phyloP scores from a whole-genome alignment of 371 early-diverging fungal species.

The Mortierella sp. region DNA sequence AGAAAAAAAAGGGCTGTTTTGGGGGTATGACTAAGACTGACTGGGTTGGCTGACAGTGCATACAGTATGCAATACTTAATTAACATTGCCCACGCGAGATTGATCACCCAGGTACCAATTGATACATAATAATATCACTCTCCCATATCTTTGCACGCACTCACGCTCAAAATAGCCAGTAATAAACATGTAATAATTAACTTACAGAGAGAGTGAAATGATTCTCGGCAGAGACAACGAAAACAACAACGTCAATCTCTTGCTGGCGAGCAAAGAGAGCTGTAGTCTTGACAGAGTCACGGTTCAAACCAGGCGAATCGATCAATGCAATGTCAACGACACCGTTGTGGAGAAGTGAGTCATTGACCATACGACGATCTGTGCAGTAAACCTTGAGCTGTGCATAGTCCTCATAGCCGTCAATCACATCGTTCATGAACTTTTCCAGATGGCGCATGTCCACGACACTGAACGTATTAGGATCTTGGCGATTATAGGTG shows the following conservation, averaged over 20 bases:
- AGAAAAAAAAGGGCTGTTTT: background rate
- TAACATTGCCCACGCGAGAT: conserved; percentile 27
- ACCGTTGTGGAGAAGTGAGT: conserved; percentile 91
- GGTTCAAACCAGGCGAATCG: conserved; percentile 98
- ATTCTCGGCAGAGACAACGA: conserved; percentile 98
- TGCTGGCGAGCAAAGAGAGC: conserved; percentile 96
- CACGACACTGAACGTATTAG: conserved; percentile 79
- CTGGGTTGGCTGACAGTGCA: background rate
- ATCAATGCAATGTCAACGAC: conserved; percentile 95
- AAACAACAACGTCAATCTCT: conserved; percentile 98
- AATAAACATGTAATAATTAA: conserved; percentile 22
- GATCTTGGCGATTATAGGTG: conserved; percentile 77
- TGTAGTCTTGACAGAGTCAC: conserved; percentile 96
- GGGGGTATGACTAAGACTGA: conserved; percentile 24
- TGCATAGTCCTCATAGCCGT: conserved; percentile 77
- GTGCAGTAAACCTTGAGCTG: conserved; percentile 92
- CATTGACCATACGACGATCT: conserved; percentile 72
- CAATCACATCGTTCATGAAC: conserved; percentile 73
- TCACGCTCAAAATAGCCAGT: conserved; percentile 5
- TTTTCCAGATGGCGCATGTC: conserved; percentile 68
- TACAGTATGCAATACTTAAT: conserved; percentile 10
- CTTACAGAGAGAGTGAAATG: conserved; percentile 96
- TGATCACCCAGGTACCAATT: conserved; percentile 18
- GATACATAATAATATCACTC: background rate
- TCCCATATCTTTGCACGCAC: background rate